These are phyloP conservation scores for Coriaria nepalensis DNA, from an alignment of 306 rosid species.

Conservation along the genomic window DNA sequence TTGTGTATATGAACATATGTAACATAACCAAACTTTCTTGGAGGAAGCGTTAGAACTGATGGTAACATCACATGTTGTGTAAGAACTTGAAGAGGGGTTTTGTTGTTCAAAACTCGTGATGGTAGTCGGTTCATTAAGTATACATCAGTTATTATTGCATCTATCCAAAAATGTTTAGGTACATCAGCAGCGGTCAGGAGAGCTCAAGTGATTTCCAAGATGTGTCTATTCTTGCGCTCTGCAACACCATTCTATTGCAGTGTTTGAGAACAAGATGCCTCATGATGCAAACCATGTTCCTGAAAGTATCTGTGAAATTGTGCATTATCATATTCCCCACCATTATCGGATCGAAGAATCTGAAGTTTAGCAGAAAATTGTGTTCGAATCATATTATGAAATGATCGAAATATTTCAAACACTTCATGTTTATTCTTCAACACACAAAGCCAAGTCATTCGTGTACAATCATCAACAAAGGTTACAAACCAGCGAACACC, in stretches of 20 bases:
- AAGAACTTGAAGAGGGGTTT: not conserved
- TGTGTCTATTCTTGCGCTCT: not conserved
- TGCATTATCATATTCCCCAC: too few relatives aligned
- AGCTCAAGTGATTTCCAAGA: not conserved
- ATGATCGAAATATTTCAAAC: too few relatives aligned
- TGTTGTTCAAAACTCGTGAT: not conserved
- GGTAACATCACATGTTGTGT: not conserved
- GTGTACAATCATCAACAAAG: not conserved
- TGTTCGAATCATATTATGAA: too few relatives aligned
- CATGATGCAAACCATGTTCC: not conserved
- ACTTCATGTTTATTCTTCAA: too few relatives aligned
- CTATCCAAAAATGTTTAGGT: constrained; percentile 1
- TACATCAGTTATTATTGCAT: not conserved
- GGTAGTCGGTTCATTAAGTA: not conserved
- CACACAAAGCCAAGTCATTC: not conserved
- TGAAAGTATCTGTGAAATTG: not conserved
- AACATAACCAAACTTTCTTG: constrained; percentile 4
- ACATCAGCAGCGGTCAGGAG: not conserved
- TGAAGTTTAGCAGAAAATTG: too few relatives aligned
- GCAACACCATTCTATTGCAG: constrained; percentile 1
- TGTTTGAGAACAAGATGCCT: not conserved
- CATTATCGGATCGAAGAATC: too few relatives aligned
- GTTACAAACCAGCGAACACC: too few relatives aligned
- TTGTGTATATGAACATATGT: not conserved
- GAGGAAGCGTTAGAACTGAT: not conserved